Conservation (phyloP, 2,329 filamentous ascomycete genomes). For the Ascochyta koolunga region DNA sequence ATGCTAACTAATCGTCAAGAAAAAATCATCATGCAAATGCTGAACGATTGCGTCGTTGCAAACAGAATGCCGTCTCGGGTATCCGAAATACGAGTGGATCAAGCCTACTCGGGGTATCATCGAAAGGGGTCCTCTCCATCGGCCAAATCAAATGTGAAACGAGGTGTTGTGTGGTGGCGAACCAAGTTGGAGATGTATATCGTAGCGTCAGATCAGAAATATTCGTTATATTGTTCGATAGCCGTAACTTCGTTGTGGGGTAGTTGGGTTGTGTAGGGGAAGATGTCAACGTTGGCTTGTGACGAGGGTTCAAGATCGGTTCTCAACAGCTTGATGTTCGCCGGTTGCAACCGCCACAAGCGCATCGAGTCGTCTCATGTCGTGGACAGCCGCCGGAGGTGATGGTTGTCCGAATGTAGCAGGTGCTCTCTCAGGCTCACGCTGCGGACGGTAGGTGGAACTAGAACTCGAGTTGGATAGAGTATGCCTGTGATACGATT, state of each 20-base stretch:
- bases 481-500: slow-evolving; percentile 38
- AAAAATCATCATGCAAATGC: slow-evolving; percentile 17
- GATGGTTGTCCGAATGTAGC: slow-evolving; percentile 40
- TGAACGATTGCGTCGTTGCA: slow-evolving; percentile 20
- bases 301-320: slow-evolving; percentile 23
- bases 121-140: slow-evolving; percentile 35
- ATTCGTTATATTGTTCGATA: slow-evolving; percentile 26
- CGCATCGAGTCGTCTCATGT: slow-evolving; percentile 65
- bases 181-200: slow-evolving; percentile 22
- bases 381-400: slow-evolving; percentile 48
- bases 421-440: slow-evolving; percentile 38
- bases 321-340: slow-evolving; percentile 52
- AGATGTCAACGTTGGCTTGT: background rate
- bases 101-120: slow-evolving; percentile 41
- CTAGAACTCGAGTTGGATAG: slow-evolving; percentile 29
- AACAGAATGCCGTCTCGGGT: slow-evolving; percentile 19
- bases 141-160: slow-evolving; percentile 22
- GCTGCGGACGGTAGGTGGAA: slow-evolving; percentile 38
- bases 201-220: slow-evolving; percentile 23
- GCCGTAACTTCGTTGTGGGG: slow-evolving; percentile 31
- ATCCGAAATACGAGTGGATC: slow-evolving; percentile 27
- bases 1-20: slow-evolving; percentile 18
- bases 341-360: slow-evolving; percentile 70
- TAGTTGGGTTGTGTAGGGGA: slow-evolving; percentile 9
- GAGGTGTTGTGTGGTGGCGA: slow-evolving; percentile 21